Evolutionary conservation across 2,329 filamentous ascomycete species (phyloP).

Genomic region (Fusarium sp.): DNA sequence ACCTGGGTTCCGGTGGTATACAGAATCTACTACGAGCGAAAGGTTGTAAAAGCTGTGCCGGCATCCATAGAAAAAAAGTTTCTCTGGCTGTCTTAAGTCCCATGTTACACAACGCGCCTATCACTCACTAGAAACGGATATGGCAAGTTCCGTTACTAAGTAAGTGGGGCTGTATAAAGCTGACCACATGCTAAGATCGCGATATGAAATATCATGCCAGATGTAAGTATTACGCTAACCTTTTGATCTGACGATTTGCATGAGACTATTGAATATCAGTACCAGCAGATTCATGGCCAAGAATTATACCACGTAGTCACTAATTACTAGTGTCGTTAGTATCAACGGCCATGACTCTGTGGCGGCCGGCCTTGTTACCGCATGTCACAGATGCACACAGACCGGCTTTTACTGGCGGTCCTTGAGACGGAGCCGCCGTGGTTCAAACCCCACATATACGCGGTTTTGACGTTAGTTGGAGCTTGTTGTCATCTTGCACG

Average conservation of each 20-base stretch:
- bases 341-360: constrained; percentile 21
- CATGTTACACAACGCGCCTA: constrained; percentile 9
- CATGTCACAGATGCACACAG: constrained; percentile 35
- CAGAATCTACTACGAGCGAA: neutral
- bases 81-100: constrained; percentile 12
- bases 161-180: neutral
- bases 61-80: constrained; percentile 3
- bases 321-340: constrained; percentile 19
- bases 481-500: neutral
- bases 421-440: constrained; percentile 1
- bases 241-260: neutral
- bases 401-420: constrained; percentile 29
- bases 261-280: constrained; percentile 7
- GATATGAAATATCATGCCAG: constrained; percentile 8
- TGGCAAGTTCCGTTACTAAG: neutral
- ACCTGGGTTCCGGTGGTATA: constrained; percentile 6
- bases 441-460: neutral
- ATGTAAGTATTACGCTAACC: constrained; percentile 3
- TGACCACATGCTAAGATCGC: constrained; percentile 5
- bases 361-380: constrained; percentile 20
- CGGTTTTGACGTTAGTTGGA: neutral
- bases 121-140: neutral
- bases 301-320: constrained; percentile 14
- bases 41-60: neutral
- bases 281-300: constrained; percentile 2